Conservation (phyloP, 352 stramenopile species). For the Plasmopara muralis region DNA sequence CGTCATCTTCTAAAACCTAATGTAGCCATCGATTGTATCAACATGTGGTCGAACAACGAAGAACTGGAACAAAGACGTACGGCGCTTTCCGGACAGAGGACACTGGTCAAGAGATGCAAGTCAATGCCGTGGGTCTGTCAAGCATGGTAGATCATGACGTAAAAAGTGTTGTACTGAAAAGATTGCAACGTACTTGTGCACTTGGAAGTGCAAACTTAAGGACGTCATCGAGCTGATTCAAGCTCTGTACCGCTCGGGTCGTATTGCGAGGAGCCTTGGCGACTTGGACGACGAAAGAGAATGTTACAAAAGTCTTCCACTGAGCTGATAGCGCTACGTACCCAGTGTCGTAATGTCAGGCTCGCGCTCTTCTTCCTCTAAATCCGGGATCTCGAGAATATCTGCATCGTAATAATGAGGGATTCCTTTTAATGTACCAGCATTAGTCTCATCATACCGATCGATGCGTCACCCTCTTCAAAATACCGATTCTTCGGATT, state of each 20-base stretch:
- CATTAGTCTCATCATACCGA: conserved; percentile 18
- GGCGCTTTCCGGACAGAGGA: conserved; percentile 61
- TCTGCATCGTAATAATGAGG: conserved; percentile 24
- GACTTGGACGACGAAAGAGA: conserved; percentile 24
- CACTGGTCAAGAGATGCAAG: conserved; percentile 57
- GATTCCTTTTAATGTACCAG: neutral
- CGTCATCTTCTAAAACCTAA: conserved; percentile 60
- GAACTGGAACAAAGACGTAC: conserved; percentile 23
- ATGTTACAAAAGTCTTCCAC: neutral
- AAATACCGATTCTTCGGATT: conserved; percentile 72
- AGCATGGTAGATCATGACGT: neutral
- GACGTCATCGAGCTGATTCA: conserved; percentile 73
- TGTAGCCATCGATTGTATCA: neutral
- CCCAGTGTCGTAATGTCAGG: conserved; percentile 57
- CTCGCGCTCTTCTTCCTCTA: conserved; percentile 77
- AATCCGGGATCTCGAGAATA: conserved; percentile 72
- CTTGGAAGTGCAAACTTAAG: conserved; percentile 72
- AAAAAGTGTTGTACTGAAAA: neutral
- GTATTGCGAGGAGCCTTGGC: conserved; percentile 73
- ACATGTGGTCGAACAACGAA: neutral
- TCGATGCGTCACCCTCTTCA: conserved; percentile 60
- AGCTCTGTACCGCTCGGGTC: conserved; percentile 53
- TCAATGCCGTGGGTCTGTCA: conserved; percentile 52
- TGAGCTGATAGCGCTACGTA: conserved; percentile 1
- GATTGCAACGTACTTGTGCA: conserved; percentile 24